phyloP scores from a whole-genome alignment of 2,329 filamentous ascomycete genomes.

The Microdochium trichocladiopsis region DNA sequence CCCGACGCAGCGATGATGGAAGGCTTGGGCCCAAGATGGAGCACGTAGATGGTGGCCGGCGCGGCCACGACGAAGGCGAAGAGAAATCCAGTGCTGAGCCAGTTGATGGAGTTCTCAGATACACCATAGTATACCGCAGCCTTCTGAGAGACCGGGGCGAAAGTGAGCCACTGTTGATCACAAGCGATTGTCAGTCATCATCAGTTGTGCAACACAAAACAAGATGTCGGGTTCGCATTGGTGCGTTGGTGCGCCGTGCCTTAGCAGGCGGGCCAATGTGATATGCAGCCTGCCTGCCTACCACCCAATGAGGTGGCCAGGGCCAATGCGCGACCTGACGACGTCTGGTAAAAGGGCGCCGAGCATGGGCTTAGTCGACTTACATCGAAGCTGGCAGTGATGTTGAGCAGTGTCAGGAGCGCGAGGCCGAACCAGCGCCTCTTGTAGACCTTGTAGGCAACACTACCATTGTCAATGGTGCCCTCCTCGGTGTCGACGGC shows the following conservation, averaged over 20 bases:
- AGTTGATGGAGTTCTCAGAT: conserved; percentile 74
- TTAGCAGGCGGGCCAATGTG: no score
- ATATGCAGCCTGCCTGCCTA: no score
- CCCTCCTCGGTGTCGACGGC: conserved; percentile 7
- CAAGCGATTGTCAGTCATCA: background rate
- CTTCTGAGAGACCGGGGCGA: conserved; percentile 71
- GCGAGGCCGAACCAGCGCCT: conserved; percentile 82
- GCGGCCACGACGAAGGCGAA: conserved; percentile 73
- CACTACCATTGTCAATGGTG: conserved; percentile 12
- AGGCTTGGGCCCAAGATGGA: conserved; percentile 73
- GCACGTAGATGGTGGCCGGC: conserved; percentile 67
- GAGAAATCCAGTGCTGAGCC: conserved; percentile 82
- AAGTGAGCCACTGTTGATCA: conserved; percentile 73
- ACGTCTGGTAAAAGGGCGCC: no score
- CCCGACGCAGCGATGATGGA: conserved; percentile 68
- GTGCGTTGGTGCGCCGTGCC: no score
- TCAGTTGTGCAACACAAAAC: no score
- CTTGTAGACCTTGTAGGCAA: conserved; percentile 53
- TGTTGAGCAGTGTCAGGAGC: conserved; percentile 81
- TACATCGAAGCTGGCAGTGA: conserved; percentile 93
- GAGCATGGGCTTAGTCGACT: no score
- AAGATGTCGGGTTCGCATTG: no score
- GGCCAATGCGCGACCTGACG: no score
- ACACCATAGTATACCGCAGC: conserved; percentile 71
- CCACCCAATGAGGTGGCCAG: no score